Percentiles rank a stretch among this genome's conserved stretches.
phyloP scores from a whole-genome alignment of 768 basidiomycete species.

The Lentinula aciculospora region DNA sequence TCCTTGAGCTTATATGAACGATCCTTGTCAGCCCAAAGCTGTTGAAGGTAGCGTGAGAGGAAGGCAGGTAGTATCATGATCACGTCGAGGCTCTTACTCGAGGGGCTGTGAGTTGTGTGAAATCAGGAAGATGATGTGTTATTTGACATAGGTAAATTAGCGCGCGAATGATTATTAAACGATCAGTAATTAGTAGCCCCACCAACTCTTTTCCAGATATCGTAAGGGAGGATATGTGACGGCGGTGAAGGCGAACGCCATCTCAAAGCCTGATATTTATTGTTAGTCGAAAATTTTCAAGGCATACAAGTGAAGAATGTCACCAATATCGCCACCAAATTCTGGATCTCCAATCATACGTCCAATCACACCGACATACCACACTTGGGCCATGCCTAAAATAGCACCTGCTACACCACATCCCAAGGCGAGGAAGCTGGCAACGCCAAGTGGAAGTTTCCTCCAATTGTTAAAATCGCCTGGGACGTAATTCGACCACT shows the following conservation, averaged over 20 bases:
- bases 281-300: neutral
- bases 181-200: neutral
- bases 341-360: slow-evolving; percentile 12
- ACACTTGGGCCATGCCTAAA: slow-evolving; percentile 24
- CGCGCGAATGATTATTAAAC: neutral
- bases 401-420: slow-evolving; percentile 29
- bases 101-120: no score
- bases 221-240: slow-evolving; percentile 6
- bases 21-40: neutral
- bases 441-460: slow-evolving; percentile 30
- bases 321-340: slow-evolving; percentile 5
- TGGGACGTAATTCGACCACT: slow-evolving; percentile 26
- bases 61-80: no score
- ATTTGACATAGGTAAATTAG: neutral
- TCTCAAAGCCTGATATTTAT: neutral
- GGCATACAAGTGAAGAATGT: neutral
- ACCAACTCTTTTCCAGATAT: slow-evolving; percentile 4
- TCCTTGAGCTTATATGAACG: neutral
- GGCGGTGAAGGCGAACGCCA: neutral
- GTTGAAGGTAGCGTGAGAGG: neutral
- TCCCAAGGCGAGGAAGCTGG: slow-evolving; percentile 23
- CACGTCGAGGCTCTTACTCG: no score
- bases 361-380: slow-evolving; percentile 20
- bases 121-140: neutral
- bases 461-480: slow-evolving; percentile 24